Evolutionary conservation across 179 eudicot genomes (phyloP), one percentile per base, ranked within the genome.

Genomic region (Drosera spatulata): DNA sequence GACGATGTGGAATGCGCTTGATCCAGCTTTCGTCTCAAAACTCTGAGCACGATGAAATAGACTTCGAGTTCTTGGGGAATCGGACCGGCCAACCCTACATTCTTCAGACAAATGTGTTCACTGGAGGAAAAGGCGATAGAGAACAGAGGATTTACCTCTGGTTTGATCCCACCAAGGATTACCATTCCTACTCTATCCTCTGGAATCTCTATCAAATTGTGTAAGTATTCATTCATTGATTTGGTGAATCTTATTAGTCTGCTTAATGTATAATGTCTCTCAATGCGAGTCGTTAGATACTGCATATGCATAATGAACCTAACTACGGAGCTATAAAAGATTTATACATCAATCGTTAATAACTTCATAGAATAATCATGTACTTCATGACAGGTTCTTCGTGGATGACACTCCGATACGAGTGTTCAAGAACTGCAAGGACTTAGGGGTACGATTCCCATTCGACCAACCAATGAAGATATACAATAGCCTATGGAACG

Each of bases 61-160:
- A 87, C 64, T 87, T 87, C 12, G 95, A 87, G 83, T 87, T 87
- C 81, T 73, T 87, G 79, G 95, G 95, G 12, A 85, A 87, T 66
- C 75, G 88, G 61, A 78, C 66, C 0, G 95, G 95, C 11, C 86
- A 87, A 55, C 95, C 95, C 10, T 87, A 85, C 60, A 85, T 85
- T 33, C 59, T 87, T 64, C 95, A 87, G 77, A 87, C 95, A 1
- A 87, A 87, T 75, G 91, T 87, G 51, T 87, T 78, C 72, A 80
- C 91, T 0, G 91, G 95, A 48, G 95, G 91, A 5, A 77, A 76
- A 49, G 95, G 95, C 1, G 70, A 85, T 75, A 76, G 81, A 59
- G 95, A 87, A 15, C 95, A 87, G 59, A 78, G 95, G 51, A 85
- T 85, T 39, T 80, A 66, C 55, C 85, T 87, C 11, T 87, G 95